Base-by-base conservation (phyloP, 495 filamentous ascomycete species). In the Penicillium canariense region DNA sequence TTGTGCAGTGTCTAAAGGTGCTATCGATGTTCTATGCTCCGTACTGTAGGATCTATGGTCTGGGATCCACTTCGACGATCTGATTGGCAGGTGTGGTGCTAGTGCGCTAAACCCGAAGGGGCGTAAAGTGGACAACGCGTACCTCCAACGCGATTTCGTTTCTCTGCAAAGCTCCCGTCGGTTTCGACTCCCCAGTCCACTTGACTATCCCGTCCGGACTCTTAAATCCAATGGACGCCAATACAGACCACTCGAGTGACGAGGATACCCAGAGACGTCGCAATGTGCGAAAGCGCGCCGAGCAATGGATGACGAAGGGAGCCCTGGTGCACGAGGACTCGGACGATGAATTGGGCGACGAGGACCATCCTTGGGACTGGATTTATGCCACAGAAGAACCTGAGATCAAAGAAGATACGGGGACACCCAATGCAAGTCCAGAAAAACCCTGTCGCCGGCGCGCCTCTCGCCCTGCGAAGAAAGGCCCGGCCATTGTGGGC, bases 341-440 rank as follows among this genome's bases (percentile, higher is more conserved):
- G 11, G 93, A 97, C 73, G 91, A 96, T 60, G 93, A 96, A 65
- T 78, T 95, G 9, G 91, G 90, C 17, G 74, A 83, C 15, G 90
- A 94, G 49, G 90, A 96, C 68, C 75, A 79, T 36, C 90, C 91
- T 1, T 98, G 94, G 94, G 84, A 95, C 66, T 98, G 92, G 93
- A 84, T 97, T 26, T 94, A 94, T 71, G 77, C 77, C 27, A 56
- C 70, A 3, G 61, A 70, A 26, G 61, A 70, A 23, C 51, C 66
- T 15, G 62, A 69, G 5, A 47, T 59, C 5, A 56, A 68, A 2
- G 48, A 63, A 1, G 58, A 63, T 8, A 42, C 63, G 1, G 56
- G 66, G 35, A 50, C 58, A 6, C 61, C 35, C n/a, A 58, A 56
- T 14, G 66, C 59, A 5, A 65, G 47, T n/a, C 50, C 58, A 4